These are phyloP conservation scores for Myriangium duriaei DNA, from an alignment of 2,329 filamentous ascomycete species.

Conservation along the genomic window DNA sequence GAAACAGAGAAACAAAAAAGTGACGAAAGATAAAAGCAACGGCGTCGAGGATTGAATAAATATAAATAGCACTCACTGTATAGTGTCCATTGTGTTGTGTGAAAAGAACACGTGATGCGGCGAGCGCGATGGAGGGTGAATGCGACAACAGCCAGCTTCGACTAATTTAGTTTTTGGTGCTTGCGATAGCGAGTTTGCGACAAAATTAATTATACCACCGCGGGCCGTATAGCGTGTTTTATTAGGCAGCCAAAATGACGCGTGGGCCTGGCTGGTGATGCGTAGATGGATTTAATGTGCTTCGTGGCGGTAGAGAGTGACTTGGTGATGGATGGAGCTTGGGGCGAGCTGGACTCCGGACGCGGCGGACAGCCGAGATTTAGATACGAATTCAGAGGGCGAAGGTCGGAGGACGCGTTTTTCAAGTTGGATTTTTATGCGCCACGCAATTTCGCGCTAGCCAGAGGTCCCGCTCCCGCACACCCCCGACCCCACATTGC, in stretches of 20 bases:
- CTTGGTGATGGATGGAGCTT: not conserved
- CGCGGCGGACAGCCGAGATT: not conserved
- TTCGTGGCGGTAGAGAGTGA: no score
- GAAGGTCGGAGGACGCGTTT: not conserved
- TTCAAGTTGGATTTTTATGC: not conserved
- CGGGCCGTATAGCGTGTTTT: not conserved
- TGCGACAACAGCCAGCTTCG: no score
- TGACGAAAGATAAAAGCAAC: conserved; percentile 4
- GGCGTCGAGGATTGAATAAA: not conserved
- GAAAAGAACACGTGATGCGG: conserved; percentile 1
- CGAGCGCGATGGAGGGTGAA: not conserved
- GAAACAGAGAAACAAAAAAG: conserved; percentile 10
- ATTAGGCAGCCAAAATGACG: not conserved
- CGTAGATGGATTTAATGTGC: not conserved
- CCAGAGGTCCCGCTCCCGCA: not conserved
- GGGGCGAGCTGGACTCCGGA: not conserved
- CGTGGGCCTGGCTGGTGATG: not conserved
- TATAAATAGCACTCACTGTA: conserved; percentile 3
- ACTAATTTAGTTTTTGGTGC: not conserved
- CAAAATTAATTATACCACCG: not conserved
- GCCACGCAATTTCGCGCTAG: not conserved
- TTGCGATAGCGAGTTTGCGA: not conserved
- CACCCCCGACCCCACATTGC: not conserved
- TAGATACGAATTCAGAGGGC: not conserved
- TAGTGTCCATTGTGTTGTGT: not conserved